Evolutionary conservation across 495 filamentous ascomycete species (phyloP).

Genomic region (Pseudoneurospora amorphoporcata): DNA sequence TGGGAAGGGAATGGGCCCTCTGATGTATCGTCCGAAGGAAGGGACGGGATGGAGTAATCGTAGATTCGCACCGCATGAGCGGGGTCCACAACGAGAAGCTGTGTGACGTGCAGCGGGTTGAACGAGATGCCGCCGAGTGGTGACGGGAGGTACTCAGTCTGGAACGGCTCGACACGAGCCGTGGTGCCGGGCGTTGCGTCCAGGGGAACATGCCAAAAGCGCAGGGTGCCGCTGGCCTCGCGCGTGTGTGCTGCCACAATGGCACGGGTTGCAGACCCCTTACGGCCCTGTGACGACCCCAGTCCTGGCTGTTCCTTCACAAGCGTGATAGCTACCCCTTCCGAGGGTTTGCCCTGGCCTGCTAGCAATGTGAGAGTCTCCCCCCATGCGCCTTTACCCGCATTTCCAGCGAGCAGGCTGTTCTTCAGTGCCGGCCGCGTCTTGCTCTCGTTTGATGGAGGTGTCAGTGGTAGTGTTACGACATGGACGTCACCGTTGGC

Average conservation of each 20-base stretch:
- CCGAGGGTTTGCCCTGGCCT: slow-evolving; percentile 51
- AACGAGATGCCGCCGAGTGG: slow-evolving; percentile 61
- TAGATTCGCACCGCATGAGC: slow-evolving; percentile 61
- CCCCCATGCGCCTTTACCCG: slow-evolving; percentile 48
- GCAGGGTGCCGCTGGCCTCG: slow-evolving; percentile 51
- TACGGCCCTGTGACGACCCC: slow-evolving; percentile 10
- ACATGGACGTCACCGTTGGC: slow-evolving; percentile 58
- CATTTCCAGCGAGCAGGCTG: slow-evolving; percentile 31
- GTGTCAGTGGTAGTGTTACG: slow-evolving; percentile 60
- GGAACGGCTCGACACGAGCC: slow-evolving; percentile 45
- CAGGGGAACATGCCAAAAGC: slow-evolving; percentile 36
- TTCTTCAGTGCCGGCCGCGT: slow-evolving; percentile 35
- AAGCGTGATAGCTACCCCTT: slow-evolving; percentile 57
- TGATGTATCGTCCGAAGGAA: slow-evolving; percentile 35
- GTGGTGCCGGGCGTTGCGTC: slow-evolving; percentile 25
- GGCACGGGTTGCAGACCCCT: slow-evolving; percentile 26
- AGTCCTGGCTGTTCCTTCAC: slow-evolving; percentile 29
- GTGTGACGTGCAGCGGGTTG: slow-evolving; percentile 53
- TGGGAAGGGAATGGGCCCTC: slow-evolving; percentile 39
- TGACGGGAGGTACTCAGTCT: slow-evolving; percentile 52
- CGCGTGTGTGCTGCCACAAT: slow-evolving; percentile 48
- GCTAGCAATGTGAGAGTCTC: slow-evolving; percentile 48
- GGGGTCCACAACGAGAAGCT: slow-evolving; percentile 56
- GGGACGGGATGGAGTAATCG: slow-evolving; percentile 35
- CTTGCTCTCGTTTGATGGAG: slow-evolving; percentile 56